Evolutionary conservation across 2,329 filamentous ascomycete species (phyloP).

Genomic region (Thielaviopsis punctulata): DNA sequence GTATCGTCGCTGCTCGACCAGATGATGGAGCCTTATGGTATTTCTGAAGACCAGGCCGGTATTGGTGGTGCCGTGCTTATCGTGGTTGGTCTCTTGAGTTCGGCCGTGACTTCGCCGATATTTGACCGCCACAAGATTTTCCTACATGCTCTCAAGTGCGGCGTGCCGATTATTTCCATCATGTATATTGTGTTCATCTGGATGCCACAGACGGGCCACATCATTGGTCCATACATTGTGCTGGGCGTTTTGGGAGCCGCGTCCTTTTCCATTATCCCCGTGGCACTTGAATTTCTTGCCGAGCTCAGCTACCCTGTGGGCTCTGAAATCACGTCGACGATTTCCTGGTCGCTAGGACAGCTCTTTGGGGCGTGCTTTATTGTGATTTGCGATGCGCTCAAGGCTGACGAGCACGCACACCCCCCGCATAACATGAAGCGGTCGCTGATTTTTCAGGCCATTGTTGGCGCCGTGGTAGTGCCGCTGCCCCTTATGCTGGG

Average conservation of each 20-base stretch:
- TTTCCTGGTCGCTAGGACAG: slow-evolving; percentile 79
- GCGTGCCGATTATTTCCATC: slow-evolving; percentile 58
- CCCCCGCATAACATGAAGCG: slow-evolving; percentile 58
- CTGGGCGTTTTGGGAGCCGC: slow-evolving; percentile 62
- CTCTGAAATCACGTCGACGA: slow-evolving; percentile 67
- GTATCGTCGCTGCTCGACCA: slow-evolving; percentile 79
- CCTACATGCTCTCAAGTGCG: slow-evolving; percentile 51
- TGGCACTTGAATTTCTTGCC: slow-evolving; percentile 72
- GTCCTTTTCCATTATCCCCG: slow-evolving; percentile 64
- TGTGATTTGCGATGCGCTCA: slow-evolving; percentile 61
- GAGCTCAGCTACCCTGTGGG: slow-evolving; percentile 76
- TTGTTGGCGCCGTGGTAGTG: slow-evolving; percentile 45
- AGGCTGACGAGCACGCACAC: slow-evolving; percentile 29
- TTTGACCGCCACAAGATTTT: slow-evolving; percentile 75
- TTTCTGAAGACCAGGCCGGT: slow-evolving; percentile 67
- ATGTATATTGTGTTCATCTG: slow-evolving; percentile 66
- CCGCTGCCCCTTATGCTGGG: slow-evolving; percentile 55
- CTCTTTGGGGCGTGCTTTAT: slow-evolving; percentile 73
- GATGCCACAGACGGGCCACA: slow-evolving; percentile 40
- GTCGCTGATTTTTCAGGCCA: slow-evolving; percentile 63
- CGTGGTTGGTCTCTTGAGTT: slow-evolving; percentile 62
- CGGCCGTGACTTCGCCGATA: slow-evolving; percentile 63
- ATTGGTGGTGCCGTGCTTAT: slow-evolving; percentile 84
- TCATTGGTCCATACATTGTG: slow-evolving; percentile 58
- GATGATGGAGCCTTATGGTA: slow-evolving; percentile 73